Evolutionary conservation across 192 early-diverging fungal species (phyloP).

Genomic region (Backusella luteola): DNA sequence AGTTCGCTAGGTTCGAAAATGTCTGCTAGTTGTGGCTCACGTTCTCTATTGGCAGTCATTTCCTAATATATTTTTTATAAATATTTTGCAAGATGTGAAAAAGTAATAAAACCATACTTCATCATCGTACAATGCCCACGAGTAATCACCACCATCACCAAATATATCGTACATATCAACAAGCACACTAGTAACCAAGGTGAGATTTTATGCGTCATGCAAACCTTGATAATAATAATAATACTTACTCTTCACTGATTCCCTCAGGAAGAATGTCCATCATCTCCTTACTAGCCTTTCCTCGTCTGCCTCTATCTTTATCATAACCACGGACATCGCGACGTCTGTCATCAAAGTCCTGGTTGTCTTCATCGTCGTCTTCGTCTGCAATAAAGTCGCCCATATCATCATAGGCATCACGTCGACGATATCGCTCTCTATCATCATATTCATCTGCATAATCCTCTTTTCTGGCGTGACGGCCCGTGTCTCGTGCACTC

Average conservation of each 20-base stretch:
- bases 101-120: constrained; percentile 19
- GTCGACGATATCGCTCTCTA: constrained; percentile 30
- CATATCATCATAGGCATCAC: constrained; percentile 45
- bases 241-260: constrained; percentile 22
- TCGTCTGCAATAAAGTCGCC: constrained; percentile 56
- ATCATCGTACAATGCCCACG: constrained; percentile 59
- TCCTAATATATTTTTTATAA: not conserved
- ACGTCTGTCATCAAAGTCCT: constrained; percentile 23
- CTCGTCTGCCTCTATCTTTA: constrained; percentile 18
- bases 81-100: too few species aligned
- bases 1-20: constrained; percentile 86
- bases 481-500: constrained; percentile 52
- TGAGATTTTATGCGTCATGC: not conserved
- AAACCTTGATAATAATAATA: not conserved
- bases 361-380: constrained; percentile 44
- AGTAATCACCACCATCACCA: constrained; percentile 91
- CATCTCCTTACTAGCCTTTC: constrained; percentile 25
- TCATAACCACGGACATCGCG: constrained; percentile 40
- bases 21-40: constrained; percentile 58
- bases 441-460: constrained; percentile 38
- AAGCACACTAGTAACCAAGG: constrained; percentile 50
- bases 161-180: constrained; percentile 87
- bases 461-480: constrained; percentile 40
- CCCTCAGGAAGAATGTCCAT: constrained; percentile 28
- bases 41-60: constrained; percentile 23